Percentiles rank a stretch among this genome's conserved stretches.
Evolutionary conservation across 2,329 filamentous ascomycete genomes (phyloP).

Genomic region (Stagonosporopsis chrysanthemi): DNA sequence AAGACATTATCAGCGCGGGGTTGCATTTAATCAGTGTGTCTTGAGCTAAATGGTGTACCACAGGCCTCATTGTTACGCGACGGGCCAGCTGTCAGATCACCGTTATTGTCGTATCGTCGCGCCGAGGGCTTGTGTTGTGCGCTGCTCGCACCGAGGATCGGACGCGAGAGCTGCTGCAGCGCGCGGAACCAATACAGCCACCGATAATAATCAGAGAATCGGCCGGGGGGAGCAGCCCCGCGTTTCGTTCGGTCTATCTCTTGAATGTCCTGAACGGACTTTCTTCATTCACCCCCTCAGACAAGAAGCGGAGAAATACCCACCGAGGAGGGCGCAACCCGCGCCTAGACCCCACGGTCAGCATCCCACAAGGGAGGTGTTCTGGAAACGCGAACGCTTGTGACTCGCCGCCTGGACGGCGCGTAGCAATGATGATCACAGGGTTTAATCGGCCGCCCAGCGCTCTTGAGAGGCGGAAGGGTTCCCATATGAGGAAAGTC

Average conservation of each 20-base stretch:
- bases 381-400: constrained; percentile 17
- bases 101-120: constrained; percentile 10
- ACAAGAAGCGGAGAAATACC: constrained; percentile 16
- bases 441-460: constrained; percentile 16
- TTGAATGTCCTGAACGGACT: constrained; percentile 8
- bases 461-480: constrained; percentile 10
- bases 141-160: constrained; percentile 17
- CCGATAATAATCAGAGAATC: constrained; percentile 7
- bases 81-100: constrained; percentile 17
- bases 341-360: constrained; percentile 16
- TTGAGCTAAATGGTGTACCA: neutral
- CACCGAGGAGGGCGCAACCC: constrained; percentile 14
- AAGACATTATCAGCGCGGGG: constrained; percentile 12
- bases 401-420: constrained; percentile 7
- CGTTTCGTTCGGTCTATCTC: constrained; percentile 1
- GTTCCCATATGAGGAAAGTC: constrained; percentile 13
- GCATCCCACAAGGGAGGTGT: constrained; percentile 18
- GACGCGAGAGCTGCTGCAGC: constrained; percentile 7
- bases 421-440: constrained; percentile 18
- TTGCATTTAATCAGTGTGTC: constrained; percentile 4
- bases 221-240: constrained; percentile 1
- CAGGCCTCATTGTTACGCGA: constrained; percentile 9
- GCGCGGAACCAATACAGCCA: constrained; percentile 16
- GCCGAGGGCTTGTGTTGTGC: constrained; percentile 6
- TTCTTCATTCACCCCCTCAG: constrained; percentile 9